A percentile compares a stretch with the other conserved stretches of the same genome.
phyloP scores from a whole-genome alignment of 2,329 filamentous ascomycete genomes.

The Camillea tinctor region DNA sequence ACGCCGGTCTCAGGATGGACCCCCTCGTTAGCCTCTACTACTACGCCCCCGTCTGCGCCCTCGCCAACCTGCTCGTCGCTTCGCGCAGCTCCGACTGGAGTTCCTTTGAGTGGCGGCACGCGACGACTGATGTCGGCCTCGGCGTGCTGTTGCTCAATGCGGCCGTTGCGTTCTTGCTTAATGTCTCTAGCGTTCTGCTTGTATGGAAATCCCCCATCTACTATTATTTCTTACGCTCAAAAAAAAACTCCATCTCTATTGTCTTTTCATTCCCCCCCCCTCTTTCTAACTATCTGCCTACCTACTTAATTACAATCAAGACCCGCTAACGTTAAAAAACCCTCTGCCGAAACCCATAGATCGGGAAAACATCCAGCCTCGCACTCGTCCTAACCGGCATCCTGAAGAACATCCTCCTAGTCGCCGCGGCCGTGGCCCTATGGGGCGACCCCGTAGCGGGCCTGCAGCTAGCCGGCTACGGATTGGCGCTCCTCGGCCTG shows the following conservation, averaged over 20 bases:
- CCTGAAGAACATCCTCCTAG: constrained; percentile 83
- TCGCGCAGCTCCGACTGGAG: constrained; percentile 17
- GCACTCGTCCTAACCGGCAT: constrained; percentile 85
- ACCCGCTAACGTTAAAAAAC: constrained; percentile 1
- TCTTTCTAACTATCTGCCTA: too few species aligned
- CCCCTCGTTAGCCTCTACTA: constrained; percentile 87
- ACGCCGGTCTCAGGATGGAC: constrained; percentile 80
- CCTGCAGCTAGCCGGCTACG: constrained; percentile 76
- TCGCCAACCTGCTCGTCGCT: constrained; percentile 75
- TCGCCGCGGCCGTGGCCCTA: constrained; percentile 72
- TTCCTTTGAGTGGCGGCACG: constrained; percentile 45
- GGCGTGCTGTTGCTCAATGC: constrained; percentile 70
- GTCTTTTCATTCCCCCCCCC: too few species aligned
- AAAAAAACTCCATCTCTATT: too few species aligned
- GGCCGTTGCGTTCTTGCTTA: constrained; percentile 75
- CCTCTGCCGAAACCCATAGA: constrained; percentile 46
- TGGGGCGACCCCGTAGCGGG: constrained; percentile 70
- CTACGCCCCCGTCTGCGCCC: constrained; percentile 79
- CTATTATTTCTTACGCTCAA: too few species aligned
- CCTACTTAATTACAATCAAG: too few species aligned
- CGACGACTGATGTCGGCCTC: constrained; percentile 69
- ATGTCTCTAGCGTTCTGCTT: constrained; percentile 82
- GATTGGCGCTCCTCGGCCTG: constrained; percentile 59
- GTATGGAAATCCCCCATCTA: constrained; percentile 46
- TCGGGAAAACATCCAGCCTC: constrained; percentile 82